These are phyloP conservation scores for Nannochloris sp. DNA, from an alignment of 139 green algal species.

Conservation along the genomic window DNA sequence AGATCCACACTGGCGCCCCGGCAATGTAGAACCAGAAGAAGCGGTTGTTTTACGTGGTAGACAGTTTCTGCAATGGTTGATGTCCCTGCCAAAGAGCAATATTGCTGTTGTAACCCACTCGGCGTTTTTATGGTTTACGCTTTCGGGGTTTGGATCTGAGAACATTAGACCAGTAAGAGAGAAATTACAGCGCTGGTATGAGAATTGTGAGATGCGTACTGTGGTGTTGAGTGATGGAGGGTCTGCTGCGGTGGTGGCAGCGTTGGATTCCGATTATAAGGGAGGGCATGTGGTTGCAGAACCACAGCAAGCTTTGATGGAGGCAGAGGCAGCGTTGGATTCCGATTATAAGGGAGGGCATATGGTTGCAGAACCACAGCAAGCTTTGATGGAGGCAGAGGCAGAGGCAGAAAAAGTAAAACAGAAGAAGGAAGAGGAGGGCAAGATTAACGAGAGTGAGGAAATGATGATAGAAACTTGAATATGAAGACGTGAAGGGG, in stretches of 20 bases:
- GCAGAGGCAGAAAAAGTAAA: not conserved
- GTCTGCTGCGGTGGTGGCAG: conserved; percentile 1
- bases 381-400: not conserved
- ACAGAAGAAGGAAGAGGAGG: no score
- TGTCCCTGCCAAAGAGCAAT: conserved; percentile 32
- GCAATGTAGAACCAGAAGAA: conserved; percentile 25
- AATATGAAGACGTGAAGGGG: no score
- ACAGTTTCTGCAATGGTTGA: conserved; percentile 28
- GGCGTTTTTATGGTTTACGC: conserved; percentile 44
- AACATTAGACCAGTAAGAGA: conserved; percentile 11
- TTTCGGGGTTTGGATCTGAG: conserved; percentile 36
- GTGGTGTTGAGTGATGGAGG: conserved; percentile 38
- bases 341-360: not conserved
- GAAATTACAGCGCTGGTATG: conserved; percentile 38
- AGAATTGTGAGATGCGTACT: conserved; percentile 55
- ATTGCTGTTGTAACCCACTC: conserved; percentile 51
- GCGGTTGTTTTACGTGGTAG: conserved; percentile 28
- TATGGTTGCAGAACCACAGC: not conserved
- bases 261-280: not conserved
- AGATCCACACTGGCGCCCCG: conserved; percentile 24
- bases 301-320: conserved; percentile 3
- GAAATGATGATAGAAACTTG: no score
- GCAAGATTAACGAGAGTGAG: no score
- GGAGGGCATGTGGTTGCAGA: conserved; percentile 1
- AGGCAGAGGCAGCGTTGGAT: not conserved